Evolutionary conservation across 1,139 yeast species (phyloP).

Genomic region (Wickerhamiella infanticola): DNA sequence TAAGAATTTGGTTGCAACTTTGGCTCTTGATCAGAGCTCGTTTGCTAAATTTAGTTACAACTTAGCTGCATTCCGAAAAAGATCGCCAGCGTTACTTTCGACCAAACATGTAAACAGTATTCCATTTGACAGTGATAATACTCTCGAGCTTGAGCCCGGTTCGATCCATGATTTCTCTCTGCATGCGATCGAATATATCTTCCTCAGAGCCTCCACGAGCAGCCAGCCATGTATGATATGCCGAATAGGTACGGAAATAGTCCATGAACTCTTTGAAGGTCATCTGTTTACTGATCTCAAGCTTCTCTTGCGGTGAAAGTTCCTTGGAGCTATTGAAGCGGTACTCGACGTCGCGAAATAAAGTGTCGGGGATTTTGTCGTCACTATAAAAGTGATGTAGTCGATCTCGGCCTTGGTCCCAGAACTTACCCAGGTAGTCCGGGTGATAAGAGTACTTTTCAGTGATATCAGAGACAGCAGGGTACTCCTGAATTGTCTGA

Average conservation of each 20-base stretch:
- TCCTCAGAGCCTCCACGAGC: conserved; percentile 19
- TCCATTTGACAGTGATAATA: conserved; percentile 8
- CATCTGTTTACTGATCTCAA: conserved; percentile 29
- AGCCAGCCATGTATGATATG: conserved; percentile 50
- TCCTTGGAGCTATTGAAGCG: conserved; percentile 9
- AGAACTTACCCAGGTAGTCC: conserved; percentile 10
- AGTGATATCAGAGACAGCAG: conserved; percentile 29
- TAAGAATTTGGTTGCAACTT: no score
- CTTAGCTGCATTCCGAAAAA: no score
- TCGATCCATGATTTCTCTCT: conserved; percentile 20
- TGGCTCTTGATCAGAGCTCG: no score
- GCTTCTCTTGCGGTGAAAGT: conserved; percentile 18
- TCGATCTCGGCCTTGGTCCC: conserved; percentile 11
- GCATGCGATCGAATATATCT: conserved; percentile 26
- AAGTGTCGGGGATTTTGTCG: conserved; percentile 6
- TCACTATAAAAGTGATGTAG: conserved; percentile 8
- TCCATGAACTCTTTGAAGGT: conserved; percentile 31
- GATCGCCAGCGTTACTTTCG: neutral
- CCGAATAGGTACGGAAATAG: conserved; percentile 52
- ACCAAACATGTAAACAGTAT: conserved; percentile 8
- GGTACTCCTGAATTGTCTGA: conserved; percentile 27
- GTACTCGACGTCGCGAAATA: conserved; percentile 7
- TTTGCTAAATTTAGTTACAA: no score
- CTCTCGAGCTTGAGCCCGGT: conserved; percentile 7
- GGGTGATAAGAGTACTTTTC: conserved; percentile 24